Evolutionary conservation across 495 filamentous ascomycete species (phyloP).

Genomic region (Echria macrotheca): DNA sequence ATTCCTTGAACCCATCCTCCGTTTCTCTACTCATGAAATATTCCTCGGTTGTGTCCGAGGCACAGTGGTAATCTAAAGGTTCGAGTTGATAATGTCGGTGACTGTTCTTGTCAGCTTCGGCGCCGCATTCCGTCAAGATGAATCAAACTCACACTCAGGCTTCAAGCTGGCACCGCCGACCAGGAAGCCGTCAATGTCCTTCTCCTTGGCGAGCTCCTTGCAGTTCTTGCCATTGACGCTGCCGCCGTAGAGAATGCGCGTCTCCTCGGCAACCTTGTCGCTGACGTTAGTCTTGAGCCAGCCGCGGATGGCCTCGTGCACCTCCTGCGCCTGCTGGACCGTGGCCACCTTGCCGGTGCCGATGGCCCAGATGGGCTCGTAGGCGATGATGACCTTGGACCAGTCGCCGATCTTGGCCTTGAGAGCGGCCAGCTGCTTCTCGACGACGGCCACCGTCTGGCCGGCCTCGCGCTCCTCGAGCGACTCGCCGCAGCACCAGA

Average conservation of each 20-base stretch:
- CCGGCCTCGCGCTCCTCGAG: slow-evolving; percentile 84
- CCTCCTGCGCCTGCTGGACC: slow-evolving; percentile 90
- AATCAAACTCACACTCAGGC: slow-evolving; percentile 74
- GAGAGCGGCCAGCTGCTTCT: slow-evolving; percentile 66
- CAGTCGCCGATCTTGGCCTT: slow-evolving; percentile 71
- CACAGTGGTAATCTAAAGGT: slow-evolving; percentile 37
- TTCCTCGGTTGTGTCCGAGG: too few relatives aligned
- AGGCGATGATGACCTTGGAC: slow-evolving; percentile 91
- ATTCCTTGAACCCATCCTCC: too few relatives aligned
- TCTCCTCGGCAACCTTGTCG: slow-evolving; percentile 64
- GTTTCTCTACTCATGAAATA: too few relatives aligned
- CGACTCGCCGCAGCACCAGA: slow-evolving; percentile 94
- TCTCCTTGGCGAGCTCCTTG: slow-evolving; percentile 81
- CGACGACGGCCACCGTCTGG: slow-evolving; percentile 88
- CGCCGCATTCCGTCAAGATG: not conserved
- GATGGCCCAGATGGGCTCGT: slow-evolving; percentile 99
- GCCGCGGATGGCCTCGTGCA: slow-evolving; percentile 83
- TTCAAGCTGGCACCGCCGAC: slow-evolving; percentile 98
- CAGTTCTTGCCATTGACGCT: slow-evolving; percentile 98
- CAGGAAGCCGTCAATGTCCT: slow-evolving; percentile 96
- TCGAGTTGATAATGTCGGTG: slow-evolving; percentile 57
- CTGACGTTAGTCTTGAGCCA: slow-evolving; percentile 77
- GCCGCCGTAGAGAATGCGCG: slow-evolving; percentile 91
- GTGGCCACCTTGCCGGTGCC: slow-evolving; percentile 96
- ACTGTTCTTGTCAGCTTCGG: slow-evolving; percentile 37